phyloP scores from a whole-genome alignment of 139 green algal species.

The Penium margaritaceum region DNA sequence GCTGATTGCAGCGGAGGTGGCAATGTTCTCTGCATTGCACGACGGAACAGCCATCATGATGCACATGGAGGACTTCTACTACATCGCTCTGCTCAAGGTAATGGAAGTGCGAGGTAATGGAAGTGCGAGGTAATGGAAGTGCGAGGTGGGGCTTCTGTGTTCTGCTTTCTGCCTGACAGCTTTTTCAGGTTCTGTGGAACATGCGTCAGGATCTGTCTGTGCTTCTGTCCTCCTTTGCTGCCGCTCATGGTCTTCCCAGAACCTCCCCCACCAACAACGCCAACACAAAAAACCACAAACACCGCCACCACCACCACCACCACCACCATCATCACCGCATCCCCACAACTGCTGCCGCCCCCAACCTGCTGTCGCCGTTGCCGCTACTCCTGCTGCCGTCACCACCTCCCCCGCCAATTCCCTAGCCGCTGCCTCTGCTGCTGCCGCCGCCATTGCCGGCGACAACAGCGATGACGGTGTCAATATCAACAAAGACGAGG shows the following conservation, averaged over 20 bases:
- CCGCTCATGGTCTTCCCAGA: not conserved
- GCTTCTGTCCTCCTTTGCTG: not conserved
- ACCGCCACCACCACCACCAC: not conserved
- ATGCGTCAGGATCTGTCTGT: not conserved
- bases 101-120: too few species aligned
- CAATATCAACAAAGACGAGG: too few species aligned
- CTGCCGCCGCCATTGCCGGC: too few species aligned
- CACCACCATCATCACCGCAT: too few species aligned
- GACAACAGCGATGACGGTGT: too few species aligned
- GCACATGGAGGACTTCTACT: slow-evolving; percentile 41
- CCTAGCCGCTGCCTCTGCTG: too few species aligned
- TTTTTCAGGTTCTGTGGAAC: slow-evolving; percentile 5
- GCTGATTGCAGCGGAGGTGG: not conserved
- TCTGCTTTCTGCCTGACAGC: not conserved
- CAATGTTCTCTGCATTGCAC: not conserved
- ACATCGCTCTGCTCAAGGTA: slow-evolving; percentile 24
- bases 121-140: too few species aligned
- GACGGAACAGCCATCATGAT: slow-evolving; percentile 30
- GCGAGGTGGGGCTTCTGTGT: not conserved
- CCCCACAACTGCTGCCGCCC: too few species aligned
- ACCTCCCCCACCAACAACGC: not conserved
- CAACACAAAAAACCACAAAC: not conserved
- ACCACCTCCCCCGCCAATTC: too few species aligned
- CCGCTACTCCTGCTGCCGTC: too few species aligned
- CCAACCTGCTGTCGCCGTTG: too few species aligned